A percentile compares a stretch with the other conserved stretches of the same genome.
These are phyloP conservation scores for Cucumis hystrix DNA, from an alignment of 306 rosid genomes.

Conservation along the genomic window DNA sequence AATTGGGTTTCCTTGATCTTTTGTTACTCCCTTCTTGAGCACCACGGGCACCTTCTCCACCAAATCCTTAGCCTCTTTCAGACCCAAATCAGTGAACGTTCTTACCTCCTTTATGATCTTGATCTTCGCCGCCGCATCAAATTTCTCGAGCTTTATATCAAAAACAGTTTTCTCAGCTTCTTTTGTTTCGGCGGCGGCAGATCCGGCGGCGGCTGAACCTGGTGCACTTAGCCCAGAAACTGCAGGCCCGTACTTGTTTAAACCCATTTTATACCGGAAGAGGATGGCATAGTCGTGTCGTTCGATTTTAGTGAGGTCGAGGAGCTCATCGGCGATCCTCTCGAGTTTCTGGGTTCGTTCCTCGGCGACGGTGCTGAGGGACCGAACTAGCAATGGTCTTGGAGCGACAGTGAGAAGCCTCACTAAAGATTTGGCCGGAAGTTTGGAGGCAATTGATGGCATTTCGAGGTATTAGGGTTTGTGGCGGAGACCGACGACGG, in stretches of 20 bases:
- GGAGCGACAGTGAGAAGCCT: conserved; percentile 9
- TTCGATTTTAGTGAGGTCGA: conserved; percentile 25
- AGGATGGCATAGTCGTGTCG: conserved; percentile 28
- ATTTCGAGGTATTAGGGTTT: neutral
- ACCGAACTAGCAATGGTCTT: neutral
- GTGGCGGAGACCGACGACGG: neutral
- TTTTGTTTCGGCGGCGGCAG: conserved; percentile 16
- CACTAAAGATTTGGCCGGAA: conserved; percentile 13
- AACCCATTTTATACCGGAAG: conserved; percentile 33
- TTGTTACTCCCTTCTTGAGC: conserved; percentile 31
- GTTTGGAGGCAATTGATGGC: conserved; percentile 9
- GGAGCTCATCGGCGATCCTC: conserved; percentile 31
- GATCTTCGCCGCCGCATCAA: conserved; percentile 32
- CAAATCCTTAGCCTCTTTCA: conserved; percentile 39
- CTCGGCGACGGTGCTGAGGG: conserved; percentile 14
- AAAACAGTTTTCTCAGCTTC: conserved; percentile 26
- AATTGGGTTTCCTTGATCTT: conserved; percentile 26
- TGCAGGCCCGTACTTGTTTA: conserved; percentile 30
- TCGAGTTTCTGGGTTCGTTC: conserved; percentile 23
- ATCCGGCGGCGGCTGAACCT: conserved; percentile 12
- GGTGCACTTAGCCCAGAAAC: conserved; percentile 13
- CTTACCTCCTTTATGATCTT: conserved; percentile 40
- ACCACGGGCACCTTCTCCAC: conserved; percentile 34
- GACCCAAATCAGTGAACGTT: conserved; percentile 26
- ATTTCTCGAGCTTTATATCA: conserved; percentile 36